Base-by-base conservation (phyloP, 2,329 filamentous ascomycete genomes). In the Macrophomina tecta region DNA sequence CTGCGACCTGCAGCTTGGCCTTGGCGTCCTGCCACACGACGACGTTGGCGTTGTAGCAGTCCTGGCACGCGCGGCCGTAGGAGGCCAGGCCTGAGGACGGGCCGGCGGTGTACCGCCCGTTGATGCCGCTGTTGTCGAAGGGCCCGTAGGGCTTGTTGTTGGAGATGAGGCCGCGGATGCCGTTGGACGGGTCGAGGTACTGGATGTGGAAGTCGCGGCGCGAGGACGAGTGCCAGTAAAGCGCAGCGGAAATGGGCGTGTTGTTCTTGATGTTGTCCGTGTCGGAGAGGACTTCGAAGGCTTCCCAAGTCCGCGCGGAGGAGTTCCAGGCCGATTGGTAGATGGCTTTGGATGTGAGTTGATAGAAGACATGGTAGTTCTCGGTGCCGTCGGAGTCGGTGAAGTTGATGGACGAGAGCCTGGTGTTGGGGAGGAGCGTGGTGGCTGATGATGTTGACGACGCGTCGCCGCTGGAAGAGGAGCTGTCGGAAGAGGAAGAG, bases 271-370 rank as follows among this genome's bases (percentile, higher is more conserved):
- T 63, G 42, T n/a, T 49, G n/a, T 5, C 32, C 11, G 42, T 18
- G 14, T 45, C 55, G 40, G 32, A 12, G 14, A 38, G 7, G 16
- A 60, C 18, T 14, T 4, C 1, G 12, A 34, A 49, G 4, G 46
- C 18, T 2, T 11, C n/a, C 60, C 60, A 63, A 11, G 12, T 36
- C 5, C 28, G 60, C 8, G 32, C 12, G 28, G 45, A 51, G 0
- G 60, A 34, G 45, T 63, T 63, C 42, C 46, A 63, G n/a, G 60
- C 60, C 14, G 60, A 63, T 18, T 51, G 23, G 60, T 34, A 36
- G 42, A 63, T 18, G 40, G n/a, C 28, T 36, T 49, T 34, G 32
- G 28, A n/a, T 3, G 11, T 3, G 38, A 63, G 40, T 12, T 63
- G 60, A n/a, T 63, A 63, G 45, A n/a, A 49, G 38, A 63, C 45